A percentile compares a stretch with the other conserved stretches of the same genome.
phyloP scores from a whole-genome alignment of 106 monocot species.

The Platanthera zijinensis region DNA sequence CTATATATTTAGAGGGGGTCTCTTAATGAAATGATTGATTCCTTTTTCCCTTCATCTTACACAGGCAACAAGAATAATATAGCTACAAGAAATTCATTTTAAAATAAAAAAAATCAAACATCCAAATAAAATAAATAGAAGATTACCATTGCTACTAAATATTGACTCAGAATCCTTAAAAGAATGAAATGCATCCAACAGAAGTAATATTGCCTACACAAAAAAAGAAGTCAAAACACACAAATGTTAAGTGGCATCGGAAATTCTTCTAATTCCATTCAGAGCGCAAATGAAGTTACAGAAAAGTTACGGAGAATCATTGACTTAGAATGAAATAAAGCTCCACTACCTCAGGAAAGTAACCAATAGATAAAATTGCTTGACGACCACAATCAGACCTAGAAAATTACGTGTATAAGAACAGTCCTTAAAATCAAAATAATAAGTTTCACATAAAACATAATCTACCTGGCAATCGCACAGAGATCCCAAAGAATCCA shows the following conservation, averaged over 20 bases:
- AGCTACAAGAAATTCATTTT: background rate
- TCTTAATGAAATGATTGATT: no score
- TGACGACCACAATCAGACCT: conserved; percentile 91
- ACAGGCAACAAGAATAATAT: background rate
- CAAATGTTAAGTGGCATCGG: background rate
- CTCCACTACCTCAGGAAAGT: conserved; percentile 72
- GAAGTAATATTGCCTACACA: conserved; percentile 60
- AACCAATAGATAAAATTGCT: conserved; percentile 58
- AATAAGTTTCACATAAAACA: background rate
- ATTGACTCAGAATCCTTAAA: conserved; percentile 60
- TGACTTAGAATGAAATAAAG: background rate
- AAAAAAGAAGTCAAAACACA: background rate
- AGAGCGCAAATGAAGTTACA: background rate
- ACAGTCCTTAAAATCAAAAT: background rate
- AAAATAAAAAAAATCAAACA: background rate
- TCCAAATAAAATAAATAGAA: background rate
- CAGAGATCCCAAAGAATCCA: conserved; percentile 98
- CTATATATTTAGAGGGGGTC: no score
- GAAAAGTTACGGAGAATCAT: background rate
- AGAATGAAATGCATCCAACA: conserved; percentile 62
- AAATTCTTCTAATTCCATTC: background rate
- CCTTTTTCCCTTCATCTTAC: no score
- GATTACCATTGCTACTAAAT: conserved; percentile 34
- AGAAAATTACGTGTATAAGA: conserved; percentile 14
- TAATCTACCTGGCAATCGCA: conserved; percentile 70